A percentile compares a stretch with the other conserved stretches of the same genome.
phyloP scores from a whole-genome alignment of 2,329 filamentous ascomycete species.

The Decorospora gaudefroyi region DNA sequence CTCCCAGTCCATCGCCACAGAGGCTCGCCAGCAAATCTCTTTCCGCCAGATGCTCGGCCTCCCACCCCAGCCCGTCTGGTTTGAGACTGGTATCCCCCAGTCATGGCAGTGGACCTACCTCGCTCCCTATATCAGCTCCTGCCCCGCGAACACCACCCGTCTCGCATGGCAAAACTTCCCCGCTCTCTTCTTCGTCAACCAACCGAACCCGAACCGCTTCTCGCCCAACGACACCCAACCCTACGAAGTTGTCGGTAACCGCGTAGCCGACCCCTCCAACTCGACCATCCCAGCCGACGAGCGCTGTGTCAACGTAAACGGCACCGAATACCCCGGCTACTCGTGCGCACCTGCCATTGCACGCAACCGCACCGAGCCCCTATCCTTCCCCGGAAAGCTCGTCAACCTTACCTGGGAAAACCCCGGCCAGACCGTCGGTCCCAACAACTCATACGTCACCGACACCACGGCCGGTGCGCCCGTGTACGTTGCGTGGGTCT shows the following conservation, averaged over 20 bases:
- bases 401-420: conserved; percentile 74
- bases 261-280: conserved; percentile 60
- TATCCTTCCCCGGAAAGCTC: conserved; percentile 74
- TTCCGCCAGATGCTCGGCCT: conserved; percentile 82
- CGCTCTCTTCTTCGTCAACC: conserved; percentile 70
- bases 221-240: conserved; percentile 64
- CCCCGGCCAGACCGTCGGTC: conserved; percentile 70
- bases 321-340: conserved; percentile 57
- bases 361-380: conserved; percentile 69
- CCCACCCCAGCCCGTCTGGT: conserved; percentile 83
- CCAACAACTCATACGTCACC: conserved; percentile 82
- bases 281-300: conserved; percentile 53
- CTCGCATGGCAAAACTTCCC: conserved; percentile 87
- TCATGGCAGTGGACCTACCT: conserved; percentile 83
- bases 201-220: conserved; percentile 72
- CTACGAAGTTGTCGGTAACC: conserved; percentile 67
- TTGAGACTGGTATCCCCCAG: conserved; percentile 77
- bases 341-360: conserved; percentile 68
- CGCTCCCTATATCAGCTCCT: conserved; percentile 78
- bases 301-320: conserved; percentile 62
- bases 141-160: conserved; percentile 72
- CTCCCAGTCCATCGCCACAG: conserved; percentile 74
- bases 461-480: conserved; percentile 61
- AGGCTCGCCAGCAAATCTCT: conserved; percentile 81
- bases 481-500: conserved; percentile 73